Evolutionary conservation across 306 rosid species (phyloP), one percentile per base, ranked within the genome.

Genomic region (Glycine tomentella): DNA sequence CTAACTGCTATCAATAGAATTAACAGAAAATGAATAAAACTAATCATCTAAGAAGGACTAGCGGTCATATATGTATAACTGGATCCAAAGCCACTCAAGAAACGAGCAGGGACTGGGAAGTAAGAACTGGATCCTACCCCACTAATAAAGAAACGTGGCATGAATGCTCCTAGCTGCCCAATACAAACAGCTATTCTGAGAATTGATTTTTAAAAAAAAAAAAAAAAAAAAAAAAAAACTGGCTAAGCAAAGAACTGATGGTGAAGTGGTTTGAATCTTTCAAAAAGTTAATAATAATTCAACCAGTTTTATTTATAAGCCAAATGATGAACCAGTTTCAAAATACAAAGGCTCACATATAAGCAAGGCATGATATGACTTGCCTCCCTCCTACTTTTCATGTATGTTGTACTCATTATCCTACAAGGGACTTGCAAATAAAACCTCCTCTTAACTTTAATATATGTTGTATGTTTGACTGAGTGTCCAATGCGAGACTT

Each of bases 121-220:
- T n/a, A 38, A 13, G 45, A 76, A 75, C 69, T 31, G 66, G 67
- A 76, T 49, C 33, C 66, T 74, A 53, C 38, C 67, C 59, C 52
- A n/a, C 72, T 10, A 10, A 52, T 31, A 38, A 58, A 57, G 38
- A 78, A 72, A 57, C 68, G 44, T 17, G 11, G 73, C 12, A 49
- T 36, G 71, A 63, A 55, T 9, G 12, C 36, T 80, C 69, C 45
- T 70, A 57, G 68, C 3, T 25, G 31, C 31, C 31, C 31, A 25
- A 25, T 25, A 25, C 31, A 25, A 25, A 25, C 31, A 25, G 31
- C 31, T 25, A 25, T 25, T 25, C 2, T 25, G 31, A 25, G 31
- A 25, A 25, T 25, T 25, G 31, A 25, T 25, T 25, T 25, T 20
- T 20, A n/a, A n/a, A n/a, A n/a, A n/a, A n/a, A n/a, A n/a, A n/a